A percentile compares a stretch with the other conserved stretches of the same genome.
phyloP scores from a whole-genome alignment of 2,329 filamentous ascomycete species.

The Alternaria gaisen region DNA sequence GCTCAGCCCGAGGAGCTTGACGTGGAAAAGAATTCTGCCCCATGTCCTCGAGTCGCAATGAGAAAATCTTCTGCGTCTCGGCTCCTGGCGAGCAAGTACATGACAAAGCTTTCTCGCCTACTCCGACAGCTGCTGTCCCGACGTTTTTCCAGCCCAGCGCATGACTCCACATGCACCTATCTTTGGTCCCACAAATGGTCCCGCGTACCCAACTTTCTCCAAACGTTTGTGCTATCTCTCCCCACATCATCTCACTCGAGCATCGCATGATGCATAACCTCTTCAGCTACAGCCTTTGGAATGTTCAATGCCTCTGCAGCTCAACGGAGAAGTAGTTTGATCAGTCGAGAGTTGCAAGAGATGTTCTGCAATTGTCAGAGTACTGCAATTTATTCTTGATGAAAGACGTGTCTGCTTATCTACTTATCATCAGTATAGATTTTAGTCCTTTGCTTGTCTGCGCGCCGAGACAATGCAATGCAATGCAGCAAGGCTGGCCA shows the following conservation, averaged over 20 bases:
- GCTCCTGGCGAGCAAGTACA: background rate
- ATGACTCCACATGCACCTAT: background rate
- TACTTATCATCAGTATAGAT: background rate
- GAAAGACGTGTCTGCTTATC: background rate
- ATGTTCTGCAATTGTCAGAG: background rate
- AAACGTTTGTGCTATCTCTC: background rate
- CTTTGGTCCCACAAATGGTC: background rate
- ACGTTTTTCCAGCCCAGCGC: background rate
- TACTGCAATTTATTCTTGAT: background rate
- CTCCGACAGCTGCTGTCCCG: background rate
- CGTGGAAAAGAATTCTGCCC: slow-evolving; percentile 3
- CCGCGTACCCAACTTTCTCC: background rate
- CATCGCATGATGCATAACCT: background rate
- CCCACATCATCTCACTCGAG: background rate
- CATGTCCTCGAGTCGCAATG: background rate
- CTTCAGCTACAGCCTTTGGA: background rate
- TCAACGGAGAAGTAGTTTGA: too few relatives aligned
- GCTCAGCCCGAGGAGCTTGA: background rate
- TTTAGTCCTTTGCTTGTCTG: background rate
- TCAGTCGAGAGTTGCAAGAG: background rate
- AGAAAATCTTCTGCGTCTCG: background rate
- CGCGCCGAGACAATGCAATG: background rate
- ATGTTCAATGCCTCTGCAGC: background rate
- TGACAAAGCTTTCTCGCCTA: background rate
- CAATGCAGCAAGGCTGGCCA: background rate